Percentiles rank a stretch among this genome's conserved stretches.
These are phyloP conservation scores for Tylopilus subfusipes DNA, from an alignment of 768 basidiomycete genomes.

Conservation along the genomic window DNA sequence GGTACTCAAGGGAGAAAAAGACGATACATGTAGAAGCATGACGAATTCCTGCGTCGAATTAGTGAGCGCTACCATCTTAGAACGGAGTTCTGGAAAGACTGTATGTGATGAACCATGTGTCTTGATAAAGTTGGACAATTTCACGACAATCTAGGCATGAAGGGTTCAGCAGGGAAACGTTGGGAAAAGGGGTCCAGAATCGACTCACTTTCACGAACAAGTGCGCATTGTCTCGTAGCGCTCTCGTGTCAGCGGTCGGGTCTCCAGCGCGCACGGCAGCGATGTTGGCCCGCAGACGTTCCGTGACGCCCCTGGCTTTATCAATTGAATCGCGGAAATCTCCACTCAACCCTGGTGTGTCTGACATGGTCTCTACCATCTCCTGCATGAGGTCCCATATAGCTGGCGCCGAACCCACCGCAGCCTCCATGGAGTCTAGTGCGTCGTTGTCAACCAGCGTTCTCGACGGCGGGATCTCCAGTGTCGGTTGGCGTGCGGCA, in stretches of 20 bases:
- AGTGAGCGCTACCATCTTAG: conserved; percentile 70
- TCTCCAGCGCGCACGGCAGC: conserved; percentile 56
- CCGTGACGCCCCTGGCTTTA: conserved; percentile 62
- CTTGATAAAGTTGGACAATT: conserved; percentile 72
- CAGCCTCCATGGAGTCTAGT: conserved; percentile 70
- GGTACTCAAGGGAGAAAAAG: conserved; percentile 60
- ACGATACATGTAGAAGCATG: conserved; percentile 82
- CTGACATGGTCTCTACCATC: conserved; percentile 58
- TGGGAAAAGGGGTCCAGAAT: background rate
- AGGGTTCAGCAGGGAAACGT: background rate
- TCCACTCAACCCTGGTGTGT: conserved; percentile 38
- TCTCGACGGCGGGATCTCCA: conserved; percentile 55
- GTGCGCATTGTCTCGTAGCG: conserved; percentile 74
- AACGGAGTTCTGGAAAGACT: conserved; percentile 60
- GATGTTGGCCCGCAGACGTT: conserved; percentile 57
- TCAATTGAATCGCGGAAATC: conserved; percentile 54
- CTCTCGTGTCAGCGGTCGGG: conserved; percentile 50
- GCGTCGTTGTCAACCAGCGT: conserved; percentile 75
- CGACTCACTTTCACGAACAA: conserved; percentile 71
- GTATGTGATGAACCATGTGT: conserved; percentile 51
- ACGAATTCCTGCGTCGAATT: conserved; percentile 86
- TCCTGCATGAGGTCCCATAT: conserved; percentile 84
- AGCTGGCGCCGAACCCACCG: conserved; percentile 73
- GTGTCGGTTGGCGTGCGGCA: conserved; percentile 29
- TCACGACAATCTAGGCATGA: conserved; percentile 59